These are phyloP conservation scores for Rhinocladiella mackenziei DNA, from an alignment of 2,329 filamentous ascomycete species.

Conservation along the genomic window DNA sequence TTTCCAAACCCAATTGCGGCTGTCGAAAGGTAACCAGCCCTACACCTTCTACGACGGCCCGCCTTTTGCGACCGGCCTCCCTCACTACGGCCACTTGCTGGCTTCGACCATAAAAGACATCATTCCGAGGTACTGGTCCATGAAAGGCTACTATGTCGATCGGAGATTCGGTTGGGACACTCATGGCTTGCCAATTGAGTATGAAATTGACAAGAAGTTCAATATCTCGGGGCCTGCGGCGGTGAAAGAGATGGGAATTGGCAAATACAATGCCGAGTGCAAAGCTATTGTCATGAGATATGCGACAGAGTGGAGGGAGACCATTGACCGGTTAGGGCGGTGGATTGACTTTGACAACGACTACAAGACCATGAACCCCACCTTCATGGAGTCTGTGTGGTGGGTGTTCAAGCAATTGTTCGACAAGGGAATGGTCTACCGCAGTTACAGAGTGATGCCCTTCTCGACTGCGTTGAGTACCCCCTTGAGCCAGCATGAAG, in stretches of 20 bases:
- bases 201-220: conserved; percentile 90
- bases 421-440: conserved; percentile 78
- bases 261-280: conserved; percentile 81
- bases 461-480: conserved; percentile 83
- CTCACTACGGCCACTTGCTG: conserved; percentile 67
- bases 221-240: conserved; percentile 77
- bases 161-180: conserved; percentile 87
- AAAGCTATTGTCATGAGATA: conserved; percentile 85
- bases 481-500: conserved; percentile 81
- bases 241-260: conserved; percentile 77
- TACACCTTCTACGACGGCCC: conserved; percentile 95
- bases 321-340: conserved; percentile 74
- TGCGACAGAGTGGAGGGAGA: conserved; percentile 73
- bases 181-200: conserved; percentile 83
- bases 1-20: conserved; percentile 80
- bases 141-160: conserved; percentile 85
- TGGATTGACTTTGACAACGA: conserved; percentile 96
- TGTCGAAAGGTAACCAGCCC: conserved; percentile 73
- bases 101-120: conserved; percentile 92
- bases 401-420: conserved; percentile 89
- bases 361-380: conserved; percentile 89
- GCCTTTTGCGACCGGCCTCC: conserved; percentile 57
- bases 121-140: conserved; percentile 86
- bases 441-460: conserved; percentile 81
- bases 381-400: conserved; percentile 88